Percentiles rank a stretch among this genome's conserved stretches.
These are phyloP conservation scores for Pseudotsuga menziesii DNA, from an alignment of 75 land plant species.

Conservation along the genomic window DNA sequence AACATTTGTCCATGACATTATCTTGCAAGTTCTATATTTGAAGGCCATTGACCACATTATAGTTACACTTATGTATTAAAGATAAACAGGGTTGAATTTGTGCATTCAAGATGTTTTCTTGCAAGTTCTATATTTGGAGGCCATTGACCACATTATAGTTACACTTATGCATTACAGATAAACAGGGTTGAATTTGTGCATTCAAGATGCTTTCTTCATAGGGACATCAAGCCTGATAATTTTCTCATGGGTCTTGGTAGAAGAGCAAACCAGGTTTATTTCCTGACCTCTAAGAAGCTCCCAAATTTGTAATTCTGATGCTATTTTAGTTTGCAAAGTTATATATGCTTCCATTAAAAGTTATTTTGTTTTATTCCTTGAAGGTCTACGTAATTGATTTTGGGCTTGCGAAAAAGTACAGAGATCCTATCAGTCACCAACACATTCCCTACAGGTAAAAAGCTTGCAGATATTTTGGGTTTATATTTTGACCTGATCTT, in stretches of 20 bases:
- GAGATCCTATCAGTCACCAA: constrained; percentile 74
- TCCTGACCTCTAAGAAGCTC: not conserved
- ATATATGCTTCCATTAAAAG: not conserved
- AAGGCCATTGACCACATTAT: not conserved
- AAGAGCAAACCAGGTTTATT: constrained; percentile 87
- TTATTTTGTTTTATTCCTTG: not conserved
- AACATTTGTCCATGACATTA: not conserved
- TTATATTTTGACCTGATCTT: constrained; percentile 3
- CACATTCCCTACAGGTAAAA: constrained; percentile 80
- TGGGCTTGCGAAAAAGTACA: constrained; percentile 84
- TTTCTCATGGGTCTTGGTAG: constrained; percentile 93
- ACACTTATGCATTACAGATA: constrained; percentile 39
- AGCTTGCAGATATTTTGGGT: not conserved
- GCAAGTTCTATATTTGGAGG: not conserved
- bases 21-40: not conserved
- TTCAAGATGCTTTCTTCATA: constrained; percentile 77
- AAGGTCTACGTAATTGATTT: constrained; percentile 88
- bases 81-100: constrained; percentile 83
- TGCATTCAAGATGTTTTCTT: constrained; percentile 71
- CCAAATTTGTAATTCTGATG: not conserved
- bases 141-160: not conserved
- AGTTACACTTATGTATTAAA: constrained; percentile 15
- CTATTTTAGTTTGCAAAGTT: not conserved
- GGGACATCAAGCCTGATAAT: constrained; percentile 96
- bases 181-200: constrained; percentile 85